A percentile compares a stretch with the other conserved stretches of the same genome.
These are phyloP conservation scores for Actinidia polygama DNA, from an alignment of 179 eudicot species.

Conservation along the genomic window DNA sequence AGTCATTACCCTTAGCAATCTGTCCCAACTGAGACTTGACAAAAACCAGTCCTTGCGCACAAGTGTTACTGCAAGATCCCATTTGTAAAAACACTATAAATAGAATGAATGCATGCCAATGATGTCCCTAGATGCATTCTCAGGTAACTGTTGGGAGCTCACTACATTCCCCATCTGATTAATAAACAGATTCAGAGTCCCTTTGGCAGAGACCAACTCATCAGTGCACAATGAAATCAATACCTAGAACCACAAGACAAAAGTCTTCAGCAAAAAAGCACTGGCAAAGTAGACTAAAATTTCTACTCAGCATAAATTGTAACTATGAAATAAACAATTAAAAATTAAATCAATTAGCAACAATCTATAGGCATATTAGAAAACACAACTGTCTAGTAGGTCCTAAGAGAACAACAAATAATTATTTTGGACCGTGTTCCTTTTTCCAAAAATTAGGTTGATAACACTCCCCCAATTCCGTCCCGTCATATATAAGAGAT, in stretches of 20 bases:
- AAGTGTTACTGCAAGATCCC: conserved; percentile 15
- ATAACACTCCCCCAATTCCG: background rate
- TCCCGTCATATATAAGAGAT: background rate
- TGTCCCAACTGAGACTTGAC: conserved; percentile 82
- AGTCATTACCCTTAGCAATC: conserved; percentile 66
- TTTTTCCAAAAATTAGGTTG: background rate
- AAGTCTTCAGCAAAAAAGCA: conserved; percentile 9
- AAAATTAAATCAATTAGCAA: background rate
- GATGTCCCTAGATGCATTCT: conserved; percentile 84
- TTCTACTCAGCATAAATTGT: too few species aligned
- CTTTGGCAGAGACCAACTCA: conserved; percentile 79
- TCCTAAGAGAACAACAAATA: background rate
- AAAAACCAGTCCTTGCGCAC: conserved; percentile 69
- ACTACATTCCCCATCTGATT: conserved; percentile 84
- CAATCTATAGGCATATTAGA: background rate
- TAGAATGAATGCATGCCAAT: conserved; percentile 43
- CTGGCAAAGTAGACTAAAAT: background rate
- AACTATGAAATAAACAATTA: too few species aligned
- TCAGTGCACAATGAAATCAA: conserved; percentile 89
- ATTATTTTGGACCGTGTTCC: background rate
- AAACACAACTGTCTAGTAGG: background rate
- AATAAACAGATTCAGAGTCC: conserved; percentile 86
- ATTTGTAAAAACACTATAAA: background rate
- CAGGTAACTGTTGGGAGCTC: conserved; percentile 83
- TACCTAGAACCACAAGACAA: conserved; percentile 52